These are phyloP conservation scores for Solanum piurae DNA, from an alignment of 257 asterid genomes.

Conservation along the genomic window DNA sequence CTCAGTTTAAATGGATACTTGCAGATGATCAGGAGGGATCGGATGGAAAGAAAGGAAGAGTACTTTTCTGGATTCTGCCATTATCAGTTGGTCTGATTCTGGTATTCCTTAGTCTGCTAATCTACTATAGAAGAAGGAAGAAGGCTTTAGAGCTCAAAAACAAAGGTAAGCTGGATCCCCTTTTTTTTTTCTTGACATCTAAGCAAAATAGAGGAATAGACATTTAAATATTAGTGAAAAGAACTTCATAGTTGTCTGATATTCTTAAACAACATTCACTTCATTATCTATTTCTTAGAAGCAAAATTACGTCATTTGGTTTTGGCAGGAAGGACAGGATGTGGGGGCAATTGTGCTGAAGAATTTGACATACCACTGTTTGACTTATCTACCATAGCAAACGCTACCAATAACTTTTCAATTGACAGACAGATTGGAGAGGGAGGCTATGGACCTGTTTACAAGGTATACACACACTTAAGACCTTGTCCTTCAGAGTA, in stretches of 20 bases:
- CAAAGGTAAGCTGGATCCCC: neutral
- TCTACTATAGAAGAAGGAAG: neutral
- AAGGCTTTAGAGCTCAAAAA: neutral
- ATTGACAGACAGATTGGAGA: conserved; percentile 36
- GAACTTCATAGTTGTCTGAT: neutral
- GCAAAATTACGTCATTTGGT: neutral
- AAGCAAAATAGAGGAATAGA: neutral
- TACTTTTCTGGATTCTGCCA: neutral
- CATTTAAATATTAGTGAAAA: neutral
- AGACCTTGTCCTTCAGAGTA: neutral
- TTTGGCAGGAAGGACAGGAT: neutral
- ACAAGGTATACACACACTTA: conserved; percentile 22
- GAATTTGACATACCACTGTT: conserved; percentile 30
- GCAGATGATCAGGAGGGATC: neutral
- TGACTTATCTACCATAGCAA: conserved; percentile 14
- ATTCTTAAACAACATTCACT: neutral
- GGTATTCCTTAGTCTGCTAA: neutral
- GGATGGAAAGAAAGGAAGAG: neutral
- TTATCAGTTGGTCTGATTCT: neutral
- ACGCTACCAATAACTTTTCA: conserved; percentile 35
- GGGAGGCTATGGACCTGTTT: conserved; percentile 56
- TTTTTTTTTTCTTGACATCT: neutral
- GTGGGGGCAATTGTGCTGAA: neutral
- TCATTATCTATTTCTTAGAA: neutral
- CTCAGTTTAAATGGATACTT: neutral